phyloP scores from a whole-genome alignment of 352 stramenopile species.

The Phytophthora crassamura region DNA sequence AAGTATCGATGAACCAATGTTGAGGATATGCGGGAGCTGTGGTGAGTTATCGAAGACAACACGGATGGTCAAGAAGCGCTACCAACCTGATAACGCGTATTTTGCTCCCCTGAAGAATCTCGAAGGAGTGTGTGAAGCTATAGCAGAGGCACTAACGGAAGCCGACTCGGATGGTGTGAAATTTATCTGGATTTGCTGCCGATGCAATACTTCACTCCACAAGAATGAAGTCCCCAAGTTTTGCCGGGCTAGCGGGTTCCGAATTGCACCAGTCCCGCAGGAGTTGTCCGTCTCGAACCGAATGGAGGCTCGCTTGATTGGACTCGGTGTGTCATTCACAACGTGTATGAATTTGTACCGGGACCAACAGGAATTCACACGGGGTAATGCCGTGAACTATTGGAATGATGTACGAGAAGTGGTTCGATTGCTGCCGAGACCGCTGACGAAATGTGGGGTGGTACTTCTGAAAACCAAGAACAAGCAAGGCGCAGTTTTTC shows the following conservation, averaged over 20 bases:
- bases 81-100: not conserved
- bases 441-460: not conserved
- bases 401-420: not conserved
- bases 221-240: not conserved
- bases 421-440: not conserved
- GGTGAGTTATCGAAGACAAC: conserved; percentile 1
- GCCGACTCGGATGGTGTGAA: not conserved
- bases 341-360: conserved; percentile 1
- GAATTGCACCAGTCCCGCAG: not conserved
- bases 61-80: not conserved
- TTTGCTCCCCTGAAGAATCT: not conserved
- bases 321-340: conserved; percentile 1
- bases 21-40: conserved; percentile 3
- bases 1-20: not conserved
- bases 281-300: not conserved
- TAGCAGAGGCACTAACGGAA: not conserved
- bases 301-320: not conserved
- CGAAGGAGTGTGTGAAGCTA: not conserved
- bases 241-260: not conserved
- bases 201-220: not conserved
- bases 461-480: not conserved
- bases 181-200: not conserved
- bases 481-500: not conserved
- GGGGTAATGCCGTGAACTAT: conserved; percentile 10
- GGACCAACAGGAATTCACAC: conserved; percentile 1